phyloP scores from a whole-genome alignment of 352 stramenopile species.

The Phytopythium kandeliae region DNA sequence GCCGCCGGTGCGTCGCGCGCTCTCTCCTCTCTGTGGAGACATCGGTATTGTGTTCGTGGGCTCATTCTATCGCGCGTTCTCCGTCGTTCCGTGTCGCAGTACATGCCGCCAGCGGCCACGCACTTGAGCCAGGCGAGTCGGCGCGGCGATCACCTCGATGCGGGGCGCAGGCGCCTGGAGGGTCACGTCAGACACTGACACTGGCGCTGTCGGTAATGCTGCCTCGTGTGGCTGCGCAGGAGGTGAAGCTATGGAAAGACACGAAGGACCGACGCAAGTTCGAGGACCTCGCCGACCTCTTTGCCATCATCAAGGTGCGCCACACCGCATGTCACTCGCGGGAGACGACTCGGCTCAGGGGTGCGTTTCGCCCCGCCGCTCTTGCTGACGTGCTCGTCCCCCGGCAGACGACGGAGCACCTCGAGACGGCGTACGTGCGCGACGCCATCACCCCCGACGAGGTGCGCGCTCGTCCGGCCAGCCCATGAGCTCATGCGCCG shows the following conservation, averaged over 20 bases:
- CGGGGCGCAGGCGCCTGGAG: too few species aligned
- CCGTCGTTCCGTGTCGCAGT: background rate
- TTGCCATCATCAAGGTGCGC: conserved; percentile 94
- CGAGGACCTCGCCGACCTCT: conserved; percentile 90
- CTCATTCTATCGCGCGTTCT: background rate
- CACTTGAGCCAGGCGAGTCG: background rate
- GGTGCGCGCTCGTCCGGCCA: conserved; percentile 19
- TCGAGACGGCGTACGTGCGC: conserved; percentile 96
- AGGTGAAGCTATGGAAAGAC: conserved; percentile 78
- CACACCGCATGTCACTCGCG: too few species aligned
- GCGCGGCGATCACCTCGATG: background rate
- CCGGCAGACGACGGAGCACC: conserved; percentile 89
- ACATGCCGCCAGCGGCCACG: background rate
- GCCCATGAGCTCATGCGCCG: background rate
- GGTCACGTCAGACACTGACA: background rate
- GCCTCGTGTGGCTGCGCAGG: conserved; percentile 24
- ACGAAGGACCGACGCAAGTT: conserved; percentile 86
- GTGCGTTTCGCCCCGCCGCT: background rate
- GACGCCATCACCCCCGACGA: conserved; percentile 93
- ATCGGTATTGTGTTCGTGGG: background rate
- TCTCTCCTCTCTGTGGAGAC: background rate
- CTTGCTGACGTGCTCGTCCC: background rate
- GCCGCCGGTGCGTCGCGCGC: background rate
- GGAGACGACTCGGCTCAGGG: too few species aligned
- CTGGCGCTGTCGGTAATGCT: too few species aligned